phyloP scores from a whole-genome alignment of 208 protist species.

The Hexamita inflata region DNA sequence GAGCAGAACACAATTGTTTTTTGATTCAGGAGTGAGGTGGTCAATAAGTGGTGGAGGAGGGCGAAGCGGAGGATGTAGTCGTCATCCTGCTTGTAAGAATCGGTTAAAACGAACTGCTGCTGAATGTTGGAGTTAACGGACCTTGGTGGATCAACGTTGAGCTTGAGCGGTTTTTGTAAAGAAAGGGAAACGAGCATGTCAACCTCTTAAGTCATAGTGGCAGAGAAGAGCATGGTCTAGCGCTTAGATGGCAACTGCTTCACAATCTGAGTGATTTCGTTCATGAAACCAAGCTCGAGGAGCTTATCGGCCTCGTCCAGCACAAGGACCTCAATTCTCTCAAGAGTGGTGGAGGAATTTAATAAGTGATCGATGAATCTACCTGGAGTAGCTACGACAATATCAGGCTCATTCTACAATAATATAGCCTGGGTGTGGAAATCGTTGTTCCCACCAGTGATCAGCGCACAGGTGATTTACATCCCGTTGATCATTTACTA shows the following conservation, averaged over 20 bases:
- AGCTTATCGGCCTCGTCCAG: constrained; percentile 18
- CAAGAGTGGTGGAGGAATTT: not conserved
- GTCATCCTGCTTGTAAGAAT: too few species aligned
- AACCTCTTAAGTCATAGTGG: not conserved
- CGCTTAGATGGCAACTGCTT: not conserved
- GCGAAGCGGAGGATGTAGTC: too few species aligned
- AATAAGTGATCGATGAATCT: constrained; percentile 82
- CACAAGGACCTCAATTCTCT: not conserved
- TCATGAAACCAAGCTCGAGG: not conserved
- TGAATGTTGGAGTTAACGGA: too few species aligned
- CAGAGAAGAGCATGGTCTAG: constrained; percentile 13
- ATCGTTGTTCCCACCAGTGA: not conserved
- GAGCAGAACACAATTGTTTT: too few species aligned
- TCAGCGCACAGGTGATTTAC: not conserved
- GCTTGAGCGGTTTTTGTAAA: too few species aligned
- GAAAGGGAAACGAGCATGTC: too few species aligned
- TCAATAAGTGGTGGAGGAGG: too few species aligned
- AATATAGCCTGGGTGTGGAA: not conserved
- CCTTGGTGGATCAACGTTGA: too few species aligned
- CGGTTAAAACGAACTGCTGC: too few species aligned
- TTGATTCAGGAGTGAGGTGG: too few species aligned
- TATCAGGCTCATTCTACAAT: constrained; percentile 41
- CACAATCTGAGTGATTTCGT: not conserved
- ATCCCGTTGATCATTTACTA: not conserved
- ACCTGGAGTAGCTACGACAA: constrained; percentile 69